Evolutionary conservation across 176 grass and related monocot species (phyloP), one percentile per base, ranked within the genome.

Genomic region (Cenchrus americanus): DNA sequence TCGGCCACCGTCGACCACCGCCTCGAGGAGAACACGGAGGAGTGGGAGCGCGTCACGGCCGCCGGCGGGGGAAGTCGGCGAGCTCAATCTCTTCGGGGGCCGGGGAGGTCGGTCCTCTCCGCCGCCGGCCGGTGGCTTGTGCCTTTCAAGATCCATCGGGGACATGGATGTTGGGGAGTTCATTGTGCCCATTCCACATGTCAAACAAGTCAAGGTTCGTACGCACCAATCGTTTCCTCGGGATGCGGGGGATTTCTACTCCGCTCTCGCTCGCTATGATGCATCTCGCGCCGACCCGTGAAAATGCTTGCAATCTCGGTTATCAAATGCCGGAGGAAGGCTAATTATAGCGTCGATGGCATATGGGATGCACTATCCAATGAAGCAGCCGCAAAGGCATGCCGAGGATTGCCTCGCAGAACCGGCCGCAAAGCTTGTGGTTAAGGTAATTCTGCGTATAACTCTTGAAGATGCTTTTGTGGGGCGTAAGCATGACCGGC

Each of bases 121-220:
- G 96, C 26, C 94, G 96, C 84, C 96, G 96, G 96, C 96, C 96
- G 93, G 96, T 86, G 96, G 96, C n/a, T 75, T 99, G 68, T 99
- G 96, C 85, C 87, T 99, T 55, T 99, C 96, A 13, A 93, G 96
- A 67, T 99, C 96, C 37, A 99, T 99, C 6, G 96, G 93, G 0
- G 96, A 99, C 86, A 94, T 91, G 88, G 96, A 99, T 87, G 96
- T 94, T 51, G 93, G 96, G 49, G 96, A 99, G 73, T 99, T 90
- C 90, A 99, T 99, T 57, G 93, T 99, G 62, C 96, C 93, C 1
- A 83, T 99, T 84, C 96, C 96, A 64, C 91, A 99, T 90, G 96
- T 99, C 54, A 99, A 99, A 71, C 96, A 99, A 91, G 89, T 99
- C 58, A 99, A 96, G 91, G 96, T 98, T 70, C 34, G 49, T 67